A percentile compares a stretch with the other conserved stretches of the same genome.
These are phyloP conservation scores for Phytophthora constricta DNA, from an alignment of 352 stramenopile species.

Conservation along the genomic window DNA sequence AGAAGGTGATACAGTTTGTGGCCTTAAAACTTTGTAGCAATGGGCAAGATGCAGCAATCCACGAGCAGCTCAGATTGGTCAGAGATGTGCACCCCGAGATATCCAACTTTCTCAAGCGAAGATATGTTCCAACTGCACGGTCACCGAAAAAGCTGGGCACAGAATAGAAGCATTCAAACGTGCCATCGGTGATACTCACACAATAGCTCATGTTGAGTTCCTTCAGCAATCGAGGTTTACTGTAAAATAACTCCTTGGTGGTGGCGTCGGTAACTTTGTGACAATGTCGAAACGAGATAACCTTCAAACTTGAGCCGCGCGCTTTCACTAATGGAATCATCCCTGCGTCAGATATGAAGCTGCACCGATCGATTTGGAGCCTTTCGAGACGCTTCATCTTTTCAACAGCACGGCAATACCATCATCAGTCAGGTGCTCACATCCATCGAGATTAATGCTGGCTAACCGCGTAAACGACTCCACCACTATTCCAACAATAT, in stretches of 20 bases:
- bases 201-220: slow-evolving; percentile 70
- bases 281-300: slow-evolving; percentile 53
- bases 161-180: slow-evolving; percentile 62
- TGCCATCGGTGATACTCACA: slow-evolving; percentile 49
- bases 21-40: slow-evolving; percentile 53
- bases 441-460: slow-evolving; percentile 55
- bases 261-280: slow-evolving; percentile 43
- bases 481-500: slow-evolving; percentile 47
- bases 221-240: slow-evolving; percentile 52
- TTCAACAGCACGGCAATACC: slow-evolving; percentile 53
- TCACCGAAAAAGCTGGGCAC: slow-evolving; percentile 66
- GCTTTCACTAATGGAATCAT: slow-evolving; percentile 49
- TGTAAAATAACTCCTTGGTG: slow-evolving; percentile 58
- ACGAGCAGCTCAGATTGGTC: slow-evolving; percentile 64
- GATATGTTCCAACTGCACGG: slow-evolving; percentile 50
- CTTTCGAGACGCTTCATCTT: slow-evolving; percentile 37
- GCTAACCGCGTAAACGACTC: slow-evolving; percentile 45
- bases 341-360: slow-evolving; percentile 45
- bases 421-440: slow-evolving; percentile 61
- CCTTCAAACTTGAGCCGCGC: slow-evolving; percentile 36
- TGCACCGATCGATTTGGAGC: slow-evolving; percentile 57
- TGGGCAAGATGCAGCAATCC: slow-evolving; percentile 70
- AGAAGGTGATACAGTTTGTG: slow-evolving; percentile 48
- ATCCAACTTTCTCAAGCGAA: slow-evolving; percentile 52
- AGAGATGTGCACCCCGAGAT: slow-evolving; percentile 57